phyloP scores from a whole-genome alignment of 176 grass and related monocot species.

The Poa annua region DNA sequence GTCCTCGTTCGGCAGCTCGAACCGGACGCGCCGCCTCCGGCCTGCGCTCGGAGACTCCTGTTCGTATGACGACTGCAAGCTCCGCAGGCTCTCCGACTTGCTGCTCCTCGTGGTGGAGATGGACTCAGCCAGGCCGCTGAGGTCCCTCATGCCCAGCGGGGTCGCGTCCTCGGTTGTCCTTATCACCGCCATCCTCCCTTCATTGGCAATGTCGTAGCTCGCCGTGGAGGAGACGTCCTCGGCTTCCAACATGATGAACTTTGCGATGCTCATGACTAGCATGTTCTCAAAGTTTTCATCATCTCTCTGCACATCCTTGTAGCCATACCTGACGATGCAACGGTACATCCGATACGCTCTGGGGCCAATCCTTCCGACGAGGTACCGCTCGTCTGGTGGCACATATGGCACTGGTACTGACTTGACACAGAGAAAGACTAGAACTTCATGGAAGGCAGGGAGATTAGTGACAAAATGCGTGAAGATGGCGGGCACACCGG shows the following conservation, averaged over 20 bases:
- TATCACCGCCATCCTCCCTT: slow-evolving; percentile 97
- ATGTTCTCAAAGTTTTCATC: slow-evolving; percentile 94
- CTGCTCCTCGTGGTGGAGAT: slow-evolving; percentile 55
- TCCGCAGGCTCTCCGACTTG: slow-evolving; percentile 81
- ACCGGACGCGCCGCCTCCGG: slow-evolving; percentile 54
- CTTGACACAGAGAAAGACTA: slow-evolving; percentile 92
- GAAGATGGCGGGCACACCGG: slow-evolving; percentile 91
- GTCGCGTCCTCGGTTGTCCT: slow-evolving; percentile 52
- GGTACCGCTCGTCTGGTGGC: slow-evolving; percentile 73
- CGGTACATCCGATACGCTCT: slow-evolving; percentile 87
- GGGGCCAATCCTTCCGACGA: slow-evolving; percentile 89
- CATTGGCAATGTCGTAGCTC: slow-evolving; percentile 72
- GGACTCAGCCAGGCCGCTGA: slow-evolving; percentile 46
- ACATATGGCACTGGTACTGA: slow-evolving; percentile 90
- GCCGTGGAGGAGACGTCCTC: slow-evolving; percentile 64
- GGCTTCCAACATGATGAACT: slow-evolving; percentile 96
- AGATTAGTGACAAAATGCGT: slow-evolving; percentile 95
- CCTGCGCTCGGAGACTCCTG: slow-evolving; percentile 69
- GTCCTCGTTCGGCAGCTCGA: slow-evolving; percentile 64
- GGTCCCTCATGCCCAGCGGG: slow-evolving; percentile 56
- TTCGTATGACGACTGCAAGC: slow-evolving; percentile 74
- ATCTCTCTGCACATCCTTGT: slow-evolving; percentile 90
- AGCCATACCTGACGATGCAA: slow-evolving; percentile 90
- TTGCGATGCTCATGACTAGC: slow-evolving; percentile 91
- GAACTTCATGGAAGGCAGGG: slow-evolving; percentile 94